Evolutionary conservation across 2,329 filamentous ascomycete genomes (phyloP).

Genomic region (Fusarium clavum): DNA sequence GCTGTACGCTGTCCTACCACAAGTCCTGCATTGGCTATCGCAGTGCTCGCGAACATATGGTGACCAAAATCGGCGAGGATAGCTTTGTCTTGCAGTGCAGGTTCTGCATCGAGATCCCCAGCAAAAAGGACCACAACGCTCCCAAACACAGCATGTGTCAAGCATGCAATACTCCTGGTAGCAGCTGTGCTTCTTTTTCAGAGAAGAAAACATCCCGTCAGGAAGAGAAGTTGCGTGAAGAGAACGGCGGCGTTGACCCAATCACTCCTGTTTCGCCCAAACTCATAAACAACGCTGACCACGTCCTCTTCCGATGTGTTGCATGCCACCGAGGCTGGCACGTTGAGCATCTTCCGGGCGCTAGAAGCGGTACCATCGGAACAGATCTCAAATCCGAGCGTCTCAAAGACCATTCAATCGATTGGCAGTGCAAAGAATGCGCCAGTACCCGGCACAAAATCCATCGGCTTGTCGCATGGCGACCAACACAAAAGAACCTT

Average conservation of each 20-base stretch:
- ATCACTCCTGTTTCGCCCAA: conserved; percentile 70
- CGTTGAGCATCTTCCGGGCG: conserved; percentile 79
- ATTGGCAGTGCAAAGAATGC: conserved; percentile 87
- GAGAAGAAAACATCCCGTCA: conserved; percentile 77
- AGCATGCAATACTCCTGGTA: conserved; percentile 72
- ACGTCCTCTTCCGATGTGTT: conserved; percentile 85
- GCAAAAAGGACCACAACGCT: conserved; percentile 74
- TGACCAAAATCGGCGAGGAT: conserved; percentile 82
- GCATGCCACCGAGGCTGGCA: conserved; percentile 85
- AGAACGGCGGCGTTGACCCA: conserved; percentile 84
- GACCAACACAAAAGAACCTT: conserved; percentile 63
- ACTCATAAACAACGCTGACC: conserved; percentile 79
- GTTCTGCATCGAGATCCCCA: conserved; percentile 78
- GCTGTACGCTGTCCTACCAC: conserved; percentile 87
- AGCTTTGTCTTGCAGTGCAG: conserved; percentile 91
- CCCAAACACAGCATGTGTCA: conserved; percentile 80
- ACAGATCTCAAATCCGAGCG: conserved; percentile 59
- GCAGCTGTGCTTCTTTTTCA: conserved; percentile 80
- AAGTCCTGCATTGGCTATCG: conserved; percentile 83
- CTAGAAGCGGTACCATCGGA: conserved; percentile 49
- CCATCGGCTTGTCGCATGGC: conserved; percentile 87
- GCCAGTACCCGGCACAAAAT: conserved; percentile 73
- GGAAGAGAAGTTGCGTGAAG: conserved; percentile 83
- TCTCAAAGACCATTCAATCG: conserved; percentile 76
- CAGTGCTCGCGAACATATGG: conserved; percentile 81